Base-by-base conservation (phyloP, 305 asterid species). In the Striga hermonthica region DNA sequence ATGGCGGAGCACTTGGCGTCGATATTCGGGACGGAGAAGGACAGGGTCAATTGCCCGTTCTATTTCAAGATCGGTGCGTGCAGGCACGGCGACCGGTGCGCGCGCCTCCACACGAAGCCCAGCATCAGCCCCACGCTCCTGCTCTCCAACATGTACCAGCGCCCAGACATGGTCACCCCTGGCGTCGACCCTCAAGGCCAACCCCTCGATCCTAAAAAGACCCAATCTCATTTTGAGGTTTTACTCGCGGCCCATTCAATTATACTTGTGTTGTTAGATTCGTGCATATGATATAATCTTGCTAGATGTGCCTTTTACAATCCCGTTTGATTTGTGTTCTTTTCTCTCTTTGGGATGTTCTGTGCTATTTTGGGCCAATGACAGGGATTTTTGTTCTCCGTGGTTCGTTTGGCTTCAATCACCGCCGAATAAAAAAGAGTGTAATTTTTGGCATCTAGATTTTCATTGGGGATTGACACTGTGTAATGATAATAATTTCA, bases 61-160 rank as follows among this genome's bases (percentile, higher is more conserved):
- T 91, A 91, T 80, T 91, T 91, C 83, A 91, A 91, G 86, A 91
- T 89, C 83, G 98, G 96, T 65, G 98, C 98, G 50, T 89, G 96
- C 75, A 83, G 98, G 35, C 98, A 91, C 73, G 96, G 95, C 5
- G 96, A 91, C 76, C 94, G 98, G 5, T 89, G 98, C 72, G 86
- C 96, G 40, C 91, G 96, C 58, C 95, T 91, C 61, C 98, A 91
- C 68, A 91, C 98, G 11, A 91, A 86, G 74, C 98, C 98, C 10
- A 86, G 90, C 80, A 82, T 78, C 67, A 90, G 97, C 76, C 97
- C 97, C 3, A 90, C 96, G 0, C 77, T 90, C 0, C 77, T 90
- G 45, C 87, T 90, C 36, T 88, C 97, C 37, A 90, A 90, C 69
- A 90, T 90, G 95, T 90, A 90, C 77, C 95, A 83, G 72, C 79